Base-by-base conservation (phyloP, 495 filamentous ascomycete genomes). In the Amorphotheca resinae region DNA sequence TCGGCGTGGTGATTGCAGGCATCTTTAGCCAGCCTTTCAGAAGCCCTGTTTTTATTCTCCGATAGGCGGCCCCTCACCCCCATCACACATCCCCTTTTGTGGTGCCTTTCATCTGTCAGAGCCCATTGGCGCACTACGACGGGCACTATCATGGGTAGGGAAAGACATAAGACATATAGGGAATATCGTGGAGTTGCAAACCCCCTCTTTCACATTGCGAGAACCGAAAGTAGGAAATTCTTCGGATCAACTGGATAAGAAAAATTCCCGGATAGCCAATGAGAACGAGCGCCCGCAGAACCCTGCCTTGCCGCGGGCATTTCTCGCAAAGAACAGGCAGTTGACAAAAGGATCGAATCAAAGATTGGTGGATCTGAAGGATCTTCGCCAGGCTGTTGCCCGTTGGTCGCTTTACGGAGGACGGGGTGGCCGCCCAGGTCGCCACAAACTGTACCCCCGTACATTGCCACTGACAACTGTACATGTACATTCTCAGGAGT, bases 211-310 rank as follows among this genome's bases (percentile, higher is more conserved):
- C 7, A 38, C 42, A 17, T 42, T 34, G 39, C 31, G 39, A 43
- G 28, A 46, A 32, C 46, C 46, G 51, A 48, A 16, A 44, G 25
- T 18, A 32, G 15, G 12, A 40, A 48, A 42, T 23, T 45, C 21
- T 28, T 39, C 15, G 23, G 21, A 49, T 43, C 40, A 30, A 46
- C 51, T 54, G 52, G 52, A 45, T 38, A 41, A 48, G 44, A 43
- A 54, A 17, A 28, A 41, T 43, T 34, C 23, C 1, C n/a, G 6
- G 9, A 15, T 9, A 12, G 30, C 52, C 47, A 54, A 54, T 49
- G 33, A 48, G 9, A n/a, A n/a, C n/a, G n/a, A n/a, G n/a, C n/a
- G 12, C 12, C 6, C 9, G 38, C 8, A 16, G 45, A 37, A 42
- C 15, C 7, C 37, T 37, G 41, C 9, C 17, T 39, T n/a, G 32